Evolutionary conservation across 768 basidiomycete species (phyloP).

Genomic region (Tylopilus sp.): DNA sequence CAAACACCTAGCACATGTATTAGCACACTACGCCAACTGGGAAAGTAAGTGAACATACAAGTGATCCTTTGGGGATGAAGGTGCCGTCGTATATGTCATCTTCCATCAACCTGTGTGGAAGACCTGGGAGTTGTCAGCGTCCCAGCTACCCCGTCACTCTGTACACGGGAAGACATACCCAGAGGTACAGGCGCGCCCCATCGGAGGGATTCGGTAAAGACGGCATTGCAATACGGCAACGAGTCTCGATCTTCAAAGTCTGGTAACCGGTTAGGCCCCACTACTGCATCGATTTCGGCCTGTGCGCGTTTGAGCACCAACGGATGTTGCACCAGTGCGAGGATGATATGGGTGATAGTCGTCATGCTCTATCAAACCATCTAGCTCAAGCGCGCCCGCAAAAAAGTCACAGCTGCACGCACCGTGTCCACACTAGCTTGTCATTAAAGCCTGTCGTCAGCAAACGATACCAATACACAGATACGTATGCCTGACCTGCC

Average conservation of each 20-base stretch:
- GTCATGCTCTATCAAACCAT: conserved; percentile 45
- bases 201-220: conserved; percentile 53
- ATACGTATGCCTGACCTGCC: conserved; percentile 24
- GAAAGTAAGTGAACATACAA: conserved; percentile 34
- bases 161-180: conserved; percentile 34
- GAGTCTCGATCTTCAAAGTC: conserved; percentile 50
- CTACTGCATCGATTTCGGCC: conserved; percentile 59
- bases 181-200: conserved; percentile 59
- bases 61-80: conserved; percentile 60
- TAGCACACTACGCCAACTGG: neutral
- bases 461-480: neutral
- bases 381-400: too few relatives aligned
- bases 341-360: conserved; percentile 50
- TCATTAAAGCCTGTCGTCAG: neutral
- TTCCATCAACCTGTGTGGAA: conserved; percentile 64
- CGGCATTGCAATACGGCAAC: conserved; percentile 56
- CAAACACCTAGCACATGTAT: conserved; percentile 38
- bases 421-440: conserved; percentile 62
- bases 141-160: neutral
- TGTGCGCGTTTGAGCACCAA: conserved; percentile 56
- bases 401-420: conserved; percentile 4
- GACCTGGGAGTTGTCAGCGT: conserved; percentile 34
- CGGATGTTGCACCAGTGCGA: conserved; percentile 64
- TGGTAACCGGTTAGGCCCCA: conserved; percentile 47
- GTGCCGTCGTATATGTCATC: conserved; percentile 61